A percentile compares a stretch with the other conserved stretches of the same genome.
Conservation (phyloP, 1,139 yeast species). For the Suhomyces choctaworum region DNA sequence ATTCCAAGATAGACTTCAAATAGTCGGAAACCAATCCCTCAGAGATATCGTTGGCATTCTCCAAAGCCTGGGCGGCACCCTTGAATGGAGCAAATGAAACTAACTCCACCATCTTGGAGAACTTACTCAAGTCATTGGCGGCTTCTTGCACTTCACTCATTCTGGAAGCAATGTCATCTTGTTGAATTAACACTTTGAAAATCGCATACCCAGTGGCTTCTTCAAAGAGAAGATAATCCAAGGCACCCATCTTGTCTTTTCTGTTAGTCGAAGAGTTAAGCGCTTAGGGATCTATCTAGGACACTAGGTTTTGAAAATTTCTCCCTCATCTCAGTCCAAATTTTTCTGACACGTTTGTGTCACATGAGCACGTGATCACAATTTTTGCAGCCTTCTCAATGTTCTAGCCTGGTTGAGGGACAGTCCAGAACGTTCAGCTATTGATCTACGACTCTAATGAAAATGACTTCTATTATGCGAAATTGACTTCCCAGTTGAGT, state of each 20-base stretch:
- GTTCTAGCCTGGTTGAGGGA: too few relatives aligned
- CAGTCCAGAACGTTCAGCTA: too few relatives aligned
- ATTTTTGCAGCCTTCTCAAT: neutral
- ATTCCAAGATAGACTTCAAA: slow-evolving; percentile 83
- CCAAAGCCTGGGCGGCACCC: slow-evolving; percentile 98
- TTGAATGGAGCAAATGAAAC: slow-evolving; percentile 97
- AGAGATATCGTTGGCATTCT: slow-evolving; percentile 95
- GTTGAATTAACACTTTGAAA: slow-evolving; percentile 91
- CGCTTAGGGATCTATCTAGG: slow-evolving; percentile 5
- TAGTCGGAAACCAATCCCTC: slow-evolving; percentile 96
- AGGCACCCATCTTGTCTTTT: slow-evolving; percentile 50
- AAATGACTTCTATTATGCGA: slow-evolving; percentile 58
- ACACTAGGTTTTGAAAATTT: slow-evolving; percentile 16
- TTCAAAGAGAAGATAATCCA: slow-evolving; percentile 93
- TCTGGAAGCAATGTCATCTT: slow-evolving; percentile 90
- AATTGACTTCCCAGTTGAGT: slow-evolving; percentile 76
- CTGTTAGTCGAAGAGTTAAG: slow-evolving; percentile 9
- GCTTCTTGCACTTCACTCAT: slow-evolving; percentile 94
- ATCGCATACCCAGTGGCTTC: slow-evolving; percentile 99
- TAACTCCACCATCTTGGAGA: slow-evolving; percentile 89
- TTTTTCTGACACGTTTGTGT: slow-evolving; percentile 12
- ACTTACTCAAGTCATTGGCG: slow-evolving; percentile 79
- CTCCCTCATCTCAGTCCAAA: slow-evolving; percentile 21
- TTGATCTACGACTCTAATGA: too few relatives aligned
- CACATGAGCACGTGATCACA: slow-evolving; percentile 10